phyloP scores from a whole-genome alignment of 169 alveolate species.

The Sarcocystis neurona region DNA sequence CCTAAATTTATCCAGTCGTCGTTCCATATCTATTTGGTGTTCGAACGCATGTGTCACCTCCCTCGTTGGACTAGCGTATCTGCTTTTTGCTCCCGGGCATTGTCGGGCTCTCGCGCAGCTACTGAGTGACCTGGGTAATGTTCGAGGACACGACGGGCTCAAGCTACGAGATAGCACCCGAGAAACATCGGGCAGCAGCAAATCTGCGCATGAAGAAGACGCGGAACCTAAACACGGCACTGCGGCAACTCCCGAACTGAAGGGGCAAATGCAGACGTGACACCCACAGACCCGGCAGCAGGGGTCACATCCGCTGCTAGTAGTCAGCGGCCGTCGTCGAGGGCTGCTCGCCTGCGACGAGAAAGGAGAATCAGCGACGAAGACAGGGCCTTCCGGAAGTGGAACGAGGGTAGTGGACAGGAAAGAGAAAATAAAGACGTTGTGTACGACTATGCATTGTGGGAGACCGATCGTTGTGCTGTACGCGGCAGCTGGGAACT shows the following conservation, averaged over 20 bases:
- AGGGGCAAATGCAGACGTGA: slow-evolving; percentile 22
- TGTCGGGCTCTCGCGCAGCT: not conserved
- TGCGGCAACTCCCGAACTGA: not conserved
- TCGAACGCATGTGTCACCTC: slow-evolving; percentile 40
- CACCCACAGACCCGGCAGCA: slow-evolving; percentile 18
- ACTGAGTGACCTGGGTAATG: not conserved
- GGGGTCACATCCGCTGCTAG: not conserved
- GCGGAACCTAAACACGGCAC: no score
- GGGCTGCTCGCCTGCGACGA: not conserved
- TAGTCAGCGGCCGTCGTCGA: slow-evolving; percentile 2
- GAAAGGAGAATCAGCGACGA: not conserved
- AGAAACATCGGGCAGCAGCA: slow-evolving; percentile 8
- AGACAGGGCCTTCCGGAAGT: no score
- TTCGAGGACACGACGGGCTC: slow-evolving; percentile 12
- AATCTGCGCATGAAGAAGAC: not conserved
- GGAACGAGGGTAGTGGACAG: no score
- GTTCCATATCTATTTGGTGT: slow-evolving; percentile 58
- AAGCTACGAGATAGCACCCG: slow-evolving; percentile 30
- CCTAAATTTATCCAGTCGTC: slow-evolving; percentile 50
- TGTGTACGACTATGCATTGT: no score
- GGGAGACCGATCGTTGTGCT: no score
- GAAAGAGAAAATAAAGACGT: no score
- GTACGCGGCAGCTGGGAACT: no score
- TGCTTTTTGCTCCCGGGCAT: slow-evolving; percentile 4
- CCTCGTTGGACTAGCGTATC: slow-evolving; percentile 1